phyloP scores from a whole-genome alignment of 768 basidiomycete species.

The Pisolithus tinctorius region DNA sequence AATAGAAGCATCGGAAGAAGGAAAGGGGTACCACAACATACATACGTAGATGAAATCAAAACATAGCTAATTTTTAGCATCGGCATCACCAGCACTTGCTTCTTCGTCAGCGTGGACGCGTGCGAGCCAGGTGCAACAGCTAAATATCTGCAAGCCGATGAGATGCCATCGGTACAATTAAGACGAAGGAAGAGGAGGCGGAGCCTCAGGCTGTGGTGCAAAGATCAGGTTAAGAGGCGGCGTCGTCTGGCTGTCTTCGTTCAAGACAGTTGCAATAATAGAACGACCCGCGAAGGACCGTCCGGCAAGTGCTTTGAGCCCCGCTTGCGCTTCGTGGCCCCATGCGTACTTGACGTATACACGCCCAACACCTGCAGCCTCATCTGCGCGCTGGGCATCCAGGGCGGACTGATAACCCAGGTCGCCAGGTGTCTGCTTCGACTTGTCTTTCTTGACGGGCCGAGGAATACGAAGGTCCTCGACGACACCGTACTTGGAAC shows the following conservation, averaged over 20 bases:
- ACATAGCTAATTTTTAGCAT: slow-evolving; percentile 9
- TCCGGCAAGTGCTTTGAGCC: slow-evolving; percentile 84
- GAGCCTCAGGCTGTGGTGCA: slow-evolving; percentile 76
- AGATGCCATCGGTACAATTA: slow-evolving; percentile 3
- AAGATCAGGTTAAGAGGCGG: slow-evolving; percentile 79
- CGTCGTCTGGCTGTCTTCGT: slow-evolving; percentile 79
- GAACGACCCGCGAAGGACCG: slow-evolving; percentile 81
- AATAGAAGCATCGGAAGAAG: too few relatives aligned
- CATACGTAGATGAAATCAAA: slow-evolving; percentile 12
- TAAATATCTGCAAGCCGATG: background rate
- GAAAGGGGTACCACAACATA: slow-evolving; percentile 9
- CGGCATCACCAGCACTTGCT: slow-evolving; percentile 6
- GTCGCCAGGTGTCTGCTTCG: slow-evolving; percentile 65
- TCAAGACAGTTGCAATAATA: slow-evolving; percentile 79
- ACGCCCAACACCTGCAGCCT: slow-evolving; percentile 88
- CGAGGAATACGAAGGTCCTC: slow-evolving; percentile 86
- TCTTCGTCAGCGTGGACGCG: background rate
- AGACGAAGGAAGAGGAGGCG: slow-evolving; percentile 61
- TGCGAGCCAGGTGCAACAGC: background rate
- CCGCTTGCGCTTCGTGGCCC: slow-evolving; percentile 54
- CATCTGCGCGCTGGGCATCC: slow-evolving; percentile 71
- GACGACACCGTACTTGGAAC: slow-evolving; percentile 70
- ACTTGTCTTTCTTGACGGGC: slow-evolving; percentile 80
- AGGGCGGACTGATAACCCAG: slow-evolving; percentile 50
- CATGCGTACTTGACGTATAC: slow-evolving; percentile 88